phyloP scores from a whole-genome alignment of 331 rosid genomes.

The Prunus yedoensis region DNA sequence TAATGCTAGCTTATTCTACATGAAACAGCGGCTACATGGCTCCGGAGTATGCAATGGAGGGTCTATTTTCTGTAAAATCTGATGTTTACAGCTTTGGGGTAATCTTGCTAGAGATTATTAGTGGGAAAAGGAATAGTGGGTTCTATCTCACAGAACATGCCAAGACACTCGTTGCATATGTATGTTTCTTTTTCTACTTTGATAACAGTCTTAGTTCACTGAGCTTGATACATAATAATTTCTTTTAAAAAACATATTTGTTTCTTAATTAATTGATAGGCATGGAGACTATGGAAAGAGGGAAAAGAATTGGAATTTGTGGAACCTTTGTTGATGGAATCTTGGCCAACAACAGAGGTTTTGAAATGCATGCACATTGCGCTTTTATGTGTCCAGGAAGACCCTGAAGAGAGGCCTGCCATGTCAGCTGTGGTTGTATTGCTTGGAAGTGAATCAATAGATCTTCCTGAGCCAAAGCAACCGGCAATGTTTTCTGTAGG shows the following conservation, averaged over 20 bases:
- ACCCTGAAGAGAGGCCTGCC: constrained; percentile 43
- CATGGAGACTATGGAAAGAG: constrained; percentile 50
- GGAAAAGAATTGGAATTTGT: constrained; percentile 39
- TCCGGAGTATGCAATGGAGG: constrained; percentile 29
- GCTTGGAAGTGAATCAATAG: constrained; percentile 33
- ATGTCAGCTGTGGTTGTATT: constrained; percentile 41
- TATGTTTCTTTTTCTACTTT: background rate
- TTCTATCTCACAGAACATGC: constrained; percentile 8
- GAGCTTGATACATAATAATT: background rate
- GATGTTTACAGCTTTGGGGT: constrained; percentile 37
- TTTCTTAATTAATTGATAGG: constrained; percentile 28
- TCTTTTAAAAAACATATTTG: background rate
- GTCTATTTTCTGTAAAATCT: constrained; percentile 29
- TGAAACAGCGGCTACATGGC: constrained; percentile 29
- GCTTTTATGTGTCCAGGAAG: constrained; percentile 56
- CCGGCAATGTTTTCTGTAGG: constrained; percentile 38
- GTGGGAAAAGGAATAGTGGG: constrained; percentile 24
- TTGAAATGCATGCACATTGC: constrained; percentile 47
- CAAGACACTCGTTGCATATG: constrained; percentile 27
- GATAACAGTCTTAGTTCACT: background rate
- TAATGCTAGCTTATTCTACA: background rate
- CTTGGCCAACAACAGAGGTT: constrained; percentile 15
- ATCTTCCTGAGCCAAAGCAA: constrained; percentile 39
- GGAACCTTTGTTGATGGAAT: constrained; percentile 32
- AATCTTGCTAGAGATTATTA: constrained; percentile 38